Base-by-base conservation (phyloP, 768 basidiomycete genomes). In the Rhizopogon salebrosus region DNA sequence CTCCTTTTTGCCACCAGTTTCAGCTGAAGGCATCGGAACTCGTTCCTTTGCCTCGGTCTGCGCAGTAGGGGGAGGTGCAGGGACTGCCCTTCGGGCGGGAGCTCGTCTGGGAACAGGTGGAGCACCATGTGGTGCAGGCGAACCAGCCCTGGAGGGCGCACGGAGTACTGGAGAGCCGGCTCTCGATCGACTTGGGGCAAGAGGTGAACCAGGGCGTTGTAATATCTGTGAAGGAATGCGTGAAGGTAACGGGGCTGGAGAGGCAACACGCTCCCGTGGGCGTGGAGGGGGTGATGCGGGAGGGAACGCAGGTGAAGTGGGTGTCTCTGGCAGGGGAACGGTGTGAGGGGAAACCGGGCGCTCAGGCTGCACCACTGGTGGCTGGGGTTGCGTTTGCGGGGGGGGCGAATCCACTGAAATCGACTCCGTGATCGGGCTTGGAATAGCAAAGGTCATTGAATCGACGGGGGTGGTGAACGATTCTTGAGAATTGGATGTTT, bases 81-180 rank as follows among this genome's bases (percentile, higher is more conserved):
- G 66, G 3, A 58, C 64, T 22, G 51, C 55, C 6, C 69, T 70
- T 20, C 87, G 75, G 1, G 78, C 80, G 43, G 84, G 78, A 0
- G 87, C 87, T 41, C 87, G 72, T 38, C 83, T 75, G 0, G 87
- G 87, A 22, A 89, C 65, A 2, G 86, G 87, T 0, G 87, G 86
- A 6, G 72, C 69, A 1, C 57, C 54, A 2, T 56, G 51, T 35
- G 37, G 49, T 3, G 62, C 69, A 42, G 79, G 76, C 4, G 76
- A 75, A 11, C 61, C 62, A 2, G 69, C 54, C 31, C 74, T 61
- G 27, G 70, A 68, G 3, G 71, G 63, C 18, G 27, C 55, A 58
- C 23, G 37, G n/a, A 59, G 60, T 9, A 49, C 57, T 1, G 65
- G 67, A 0, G 67, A 67, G 14, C 60, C 68, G 1, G 55, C 39